Base-by-base conservation (phyloP, 2,329 filamentous ascomycete genomes). In the Aspergillus persii region DNA sequence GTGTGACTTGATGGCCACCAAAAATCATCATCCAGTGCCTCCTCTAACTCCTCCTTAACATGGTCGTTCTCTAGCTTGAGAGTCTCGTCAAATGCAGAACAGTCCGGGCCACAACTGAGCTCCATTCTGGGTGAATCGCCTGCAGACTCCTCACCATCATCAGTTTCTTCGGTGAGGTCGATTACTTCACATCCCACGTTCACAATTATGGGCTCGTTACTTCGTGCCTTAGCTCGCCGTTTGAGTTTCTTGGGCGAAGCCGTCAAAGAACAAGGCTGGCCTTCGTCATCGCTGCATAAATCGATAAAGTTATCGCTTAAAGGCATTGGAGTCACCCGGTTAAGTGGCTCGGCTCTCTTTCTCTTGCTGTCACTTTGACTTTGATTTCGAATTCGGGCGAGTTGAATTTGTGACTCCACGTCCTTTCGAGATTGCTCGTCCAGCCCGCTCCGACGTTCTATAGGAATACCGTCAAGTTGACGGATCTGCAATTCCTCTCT, bases 1-100 rank as follows among this genome's bases (percentile, higher is more conserved):
- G 62, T 53, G 8, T 65, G 58, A 56, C 68, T 73, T n/a, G 65
- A 66, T 15, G 74, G 75, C 69, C 73, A 77, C 75, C 75, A 77
- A 56, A 70, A 68, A 53, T 77, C 74, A 23, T 77, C 73, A 50
- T 72, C 70, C 2, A 71, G 50, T 49, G 55, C 53, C 54, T 70
- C 65, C 27, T 64, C 50, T 6, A 65, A 49, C 12, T 55, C 53
- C 12, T 55, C 53, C 18, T 58, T 58, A n/a, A 52, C 33, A 33
- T 29, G 11, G 18, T 41, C 29, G 26, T 26, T 11, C 12, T n/a
- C 15, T 2, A 8, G 15, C 8, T 8, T 18, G 41, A 3, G n/a
- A 26, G 18, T n/a, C 15, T 23, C 9, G 23, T 26, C 23, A 46
- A 26, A 26, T 46, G 15, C 15, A 46, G 15, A 11, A 46, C 15